phyloP scores from a whole-genome alignment of 176 grass and related monocot genomes.

The Chloris gayana region DNA sequence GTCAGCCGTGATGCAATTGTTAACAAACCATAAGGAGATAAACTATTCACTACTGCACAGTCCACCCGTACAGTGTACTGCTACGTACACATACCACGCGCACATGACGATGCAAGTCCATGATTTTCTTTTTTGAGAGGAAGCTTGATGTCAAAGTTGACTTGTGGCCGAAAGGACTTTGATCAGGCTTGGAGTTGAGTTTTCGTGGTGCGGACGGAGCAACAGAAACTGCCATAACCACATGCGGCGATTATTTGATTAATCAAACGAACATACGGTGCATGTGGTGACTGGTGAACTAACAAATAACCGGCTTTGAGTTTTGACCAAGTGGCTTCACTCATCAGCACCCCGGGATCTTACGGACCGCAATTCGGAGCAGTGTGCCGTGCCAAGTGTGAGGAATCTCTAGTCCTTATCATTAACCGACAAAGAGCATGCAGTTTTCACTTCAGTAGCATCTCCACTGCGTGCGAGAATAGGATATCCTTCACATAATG shows the following conservation, averaged over 20 bases:
- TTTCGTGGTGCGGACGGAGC: not conserved
- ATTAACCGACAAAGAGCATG: conserved; percentile 25
- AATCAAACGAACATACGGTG: not conserved
- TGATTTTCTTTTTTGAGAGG: not conserved
- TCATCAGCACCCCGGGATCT: not conserved
- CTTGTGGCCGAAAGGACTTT: conserved; percentile 21
- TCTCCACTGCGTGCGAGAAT: not conserved
- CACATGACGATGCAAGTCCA: not conserved
- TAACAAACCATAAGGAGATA: not conserved
- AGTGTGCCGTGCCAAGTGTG: conserved; percentile 24
- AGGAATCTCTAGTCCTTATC: conserved; percentile 12
- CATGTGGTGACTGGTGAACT: not conserved
- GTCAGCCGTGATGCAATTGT: not conserved
- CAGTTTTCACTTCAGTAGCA: not conserved
- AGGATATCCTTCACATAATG: not conserved
- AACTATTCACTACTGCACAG: not conserved
- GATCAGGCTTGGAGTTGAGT: conserved; percentile 25
- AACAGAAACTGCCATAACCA: conserved; percentile 45
- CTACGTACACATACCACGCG: not conserved
- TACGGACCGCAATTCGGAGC: conserved; percentile 6
- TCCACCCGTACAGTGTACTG: conserved; percentile 23
- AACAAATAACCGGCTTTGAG: not conserved
- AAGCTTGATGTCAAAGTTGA: conserved; percentile 44
- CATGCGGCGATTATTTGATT: conserved; percentile 36
- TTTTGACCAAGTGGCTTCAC: conserved; percentile 36